Conservation (phyloP, 495 filamentous ascomycete species). For the Aspergillus cavernicola region DNA sequence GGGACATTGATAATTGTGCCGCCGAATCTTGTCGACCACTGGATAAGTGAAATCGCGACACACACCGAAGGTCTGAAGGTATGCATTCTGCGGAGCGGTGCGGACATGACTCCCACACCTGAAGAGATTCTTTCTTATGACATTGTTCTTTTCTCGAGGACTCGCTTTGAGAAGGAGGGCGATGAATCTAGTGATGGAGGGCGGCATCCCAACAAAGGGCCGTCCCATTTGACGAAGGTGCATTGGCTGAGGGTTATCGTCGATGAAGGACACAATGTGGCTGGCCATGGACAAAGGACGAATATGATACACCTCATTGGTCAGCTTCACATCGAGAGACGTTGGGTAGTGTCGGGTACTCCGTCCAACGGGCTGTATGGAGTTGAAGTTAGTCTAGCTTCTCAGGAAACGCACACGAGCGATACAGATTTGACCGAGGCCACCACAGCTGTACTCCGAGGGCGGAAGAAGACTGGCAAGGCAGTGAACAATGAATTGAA, state of each 20-base stretch:
- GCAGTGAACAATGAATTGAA: slow-evolving; percentile 54
- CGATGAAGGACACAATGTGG: slow-evolving; percentile 86
- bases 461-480: slow-evolving; percentile 36
- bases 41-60: slow-evolving; percentile 56
- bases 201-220: slow-evolving; percentile 29
- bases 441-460: slow-evolving; percentile 28
- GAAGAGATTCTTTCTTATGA: slow-evolving; percentile 66
- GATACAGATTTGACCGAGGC: slow-evolving; percentile 34
- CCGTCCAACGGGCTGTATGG: slow-evolving; percentile 80
- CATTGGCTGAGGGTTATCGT: slow-evolving; percentile 86
- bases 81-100: slow-evolving; percentile 49
- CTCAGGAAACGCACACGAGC: slow-evolving; percentile 39
- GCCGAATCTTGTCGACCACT: slow-evolving; percentile 52
- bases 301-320: slow-evolving; percentile 66
- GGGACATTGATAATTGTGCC: slow-evolving; percentile 58
- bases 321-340: slow-evolving; percentile 63
- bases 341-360: slow-evolving; percentile 91
- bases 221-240: slow-evolving; percentile 61
- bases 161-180: slow-evolving; percentile 63
- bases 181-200: slow-evolving; percentile 33
- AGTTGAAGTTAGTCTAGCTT: slow-evolving; percentile 59
- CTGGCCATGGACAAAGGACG: slow-evolving; percentile 53
- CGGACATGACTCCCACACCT: slow-evolving; percentile 55
- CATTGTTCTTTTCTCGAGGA: slow-evolving; percentile 72
- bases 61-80: slow-evolving; percentile 69